Percentiles rank a stretch among this genome's conserved stretches.
Evolutionary conservation across 1,284 basidiomycete genomes (phyloP).

Genomic region (Fomes fomentarius): DNA sequence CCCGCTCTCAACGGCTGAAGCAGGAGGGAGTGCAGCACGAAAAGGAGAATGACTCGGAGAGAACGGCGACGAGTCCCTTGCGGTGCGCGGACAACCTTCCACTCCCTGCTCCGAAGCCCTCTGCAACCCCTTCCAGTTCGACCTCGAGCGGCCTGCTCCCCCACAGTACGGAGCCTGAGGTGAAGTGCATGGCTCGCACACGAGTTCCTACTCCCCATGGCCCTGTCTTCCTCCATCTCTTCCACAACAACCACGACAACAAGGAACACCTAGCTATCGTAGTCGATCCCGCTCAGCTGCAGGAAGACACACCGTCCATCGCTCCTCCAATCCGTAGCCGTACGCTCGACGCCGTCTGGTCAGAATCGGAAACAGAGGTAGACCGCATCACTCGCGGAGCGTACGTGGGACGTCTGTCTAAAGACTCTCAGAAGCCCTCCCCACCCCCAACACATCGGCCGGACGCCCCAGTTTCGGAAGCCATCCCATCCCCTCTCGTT

Average conservation of each 20-base stretch:
- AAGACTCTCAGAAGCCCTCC: constrained; percentile 58
- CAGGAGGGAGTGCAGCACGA: constrained; percentile 25
- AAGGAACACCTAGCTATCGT: constrained; percentile 99
- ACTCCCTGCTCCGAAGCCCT: constrained; percentile 17
- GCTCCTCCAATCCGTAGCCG: constrained; percentile 76
- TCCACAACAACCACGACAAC: constrained; percentile 87
- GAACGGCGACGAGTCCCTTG: constrained; percentile 24
- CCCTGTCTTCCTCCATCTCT: constrained; percentile 91
- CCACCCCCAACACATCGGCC: constrained; percentile 31
- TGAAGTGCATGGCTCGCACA: constrained; percentile 95
- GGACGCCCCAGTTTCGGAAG: constrained; percentile 26
- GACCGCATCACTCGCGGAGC: constrained; percentile 95
- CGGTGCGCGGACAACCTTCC: constrained; percentile 30
- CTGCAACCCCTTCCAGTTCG: constrained; percentile 6
- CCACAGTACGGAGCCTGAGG: constrained; percentile 46
- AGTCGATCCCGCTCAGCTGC: constrained; percentile 85
- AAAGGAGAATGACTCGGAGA: constrained; percentile 30
- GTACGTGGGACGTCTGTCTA: constrained; percentile 84
- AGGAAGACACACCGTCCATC: constrained; percentile 40
- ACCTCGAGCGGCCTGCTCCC: constrained; percentile 13
- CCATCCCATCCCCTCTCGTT: constrained; percentile 79
- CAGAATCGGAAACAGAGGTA: constrained; percentile 86
- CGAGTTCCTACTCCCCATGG: constrained; percentile 97
- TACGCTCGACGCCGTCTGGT: constrained; percentile 88
- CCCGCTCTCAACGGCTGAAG: constrained; percentile 59